phyloP scores from a whole-genome alignment of 306 rosid genomes.

The Rosa persica region DNA sequence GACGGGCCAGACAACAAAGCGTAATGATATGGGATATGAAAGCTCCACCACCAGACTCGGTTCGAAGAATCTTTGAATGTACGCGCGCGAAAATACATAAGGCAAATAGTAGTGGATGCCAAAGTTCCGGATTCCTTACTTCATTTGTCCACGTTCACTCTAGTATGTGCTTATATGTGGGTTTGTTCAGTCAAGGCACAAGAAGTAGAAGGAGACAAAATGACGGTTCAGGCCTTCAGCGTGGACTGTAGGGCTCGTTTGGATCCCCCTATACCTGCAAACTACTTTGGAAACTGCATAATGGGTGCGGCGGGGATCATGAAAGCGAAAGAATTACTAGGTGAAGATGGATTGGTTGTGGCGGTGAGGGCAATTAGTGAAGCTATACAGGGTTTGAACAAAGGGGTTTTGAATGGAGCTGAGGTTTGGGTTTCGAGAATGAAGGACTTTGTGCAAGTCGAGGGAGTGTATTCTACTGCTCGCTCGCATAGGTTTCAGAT shows the following conservation, averaged over 20 bases:
- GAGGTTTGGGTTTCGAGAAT: not conserved
- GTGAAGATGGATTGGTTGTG: conserved; percentile 8
- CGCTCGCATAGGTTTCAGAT: conserved; percentile 40
- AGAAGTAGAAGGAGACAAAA: not conserved
- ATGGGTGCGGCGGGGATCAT: not conserved
- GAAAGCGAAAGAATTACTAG: conserved; percentile 7
- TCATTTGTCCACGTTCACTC: conserved; percentile 4
- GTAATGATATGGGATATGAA: conserved; percentile 30
- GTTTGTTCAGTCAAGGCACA: conserved; percentile 16
- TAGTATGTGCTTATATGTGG: conserved; percentile 16
- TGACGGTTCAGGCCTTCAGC: not conserved
- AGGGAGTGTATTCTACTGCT: not conserved
- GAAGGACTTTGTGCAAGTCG: not conserved
- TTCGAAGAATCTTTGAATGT: conserved; percentile 33
- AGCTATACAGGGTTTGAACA: conserved; percentile 11
- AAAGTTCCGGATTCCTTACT: not conserved
- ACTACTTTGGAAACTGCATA: conserved; percentile 26
- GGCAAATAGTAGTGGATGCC: not conserved
- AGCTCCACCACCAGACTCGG: conserved; percentile 22
- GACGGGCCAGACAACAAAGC: conserved; percentile 35
- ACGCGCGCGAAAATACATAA: conserved; percentile 3
- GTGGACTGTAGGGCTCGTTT: conserved; percentile 19
- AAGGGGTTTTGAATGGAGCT: not conserved
- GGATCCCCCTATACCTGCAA: conserved; percentile 22
- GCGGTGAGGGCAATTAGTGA: conserved; percentile 20